Evolutionary conservation across 257 asterid species (phyloP).

Genomic region (Solanum tarijense): DNA sequence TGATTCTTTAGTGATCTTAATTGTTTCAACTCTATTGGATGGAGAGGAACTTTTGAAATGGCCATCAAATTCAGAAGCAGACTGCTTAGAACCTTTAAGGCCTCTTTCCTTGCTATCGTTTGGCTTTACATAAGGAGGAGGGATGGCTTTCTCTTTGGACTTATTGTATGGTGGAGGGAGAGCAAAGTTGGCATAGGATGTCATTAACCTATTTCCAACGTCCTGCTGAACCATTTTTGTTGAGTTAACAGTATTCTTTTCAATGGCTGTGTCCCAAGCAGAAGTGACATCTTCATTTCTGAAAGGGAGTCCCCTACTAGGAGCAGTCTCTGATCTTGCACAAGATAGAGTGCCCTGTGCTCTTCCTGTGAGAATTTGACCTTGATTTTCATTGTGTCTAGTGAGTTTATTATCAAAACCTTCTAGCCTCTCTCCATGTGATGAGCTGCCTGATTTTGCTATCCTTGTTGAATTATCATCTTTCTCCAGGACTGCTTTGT

Average conservation of each 20-base stretch:
- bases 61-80: constrained; percentile 12
- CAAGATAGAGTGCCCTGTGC: constrained; percentile 18
- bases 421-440: constrained; percentile 22
- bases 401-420: constrained; percentile 12
- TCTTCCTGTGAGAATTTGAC: constrained; percentile 10
- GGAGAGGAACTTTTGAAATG: constrained; percentile 10
- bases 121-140: constrained; percentile 62
- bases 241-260: constrained; percentile 12
- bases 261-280: constrained; percentile 5
- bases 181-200: constrained; percentile 19
- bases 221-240: constrained; percentile 19
- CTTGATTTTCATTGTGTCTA: background rate
- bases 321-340: constrained; percentile 23
- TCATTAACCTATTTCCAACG: constrained; percentile 24
- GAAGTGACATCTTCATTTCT: constrained; percentile 21
- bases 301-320: constrained; percentile 15
- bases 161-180: constrained; percentile 77
- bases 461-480: constrained; percentile 16
- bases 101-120: constrained; percentile 34
- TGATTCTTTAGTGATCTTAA: constrained; percentile 10
- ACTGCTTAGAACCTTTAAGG: constrained; percentile 26
- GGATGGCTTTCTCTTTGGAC: constrained; percentile 30
- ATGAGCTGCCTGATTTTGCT: constrained; percentile 33
- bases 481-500: constrained; percentile 16
- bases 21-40: constrained; percentile 3